Conservation (phyloP, 2,329 filamentous ascomycete genomes). For the Dendrostoma leiphaemia region DNA sequence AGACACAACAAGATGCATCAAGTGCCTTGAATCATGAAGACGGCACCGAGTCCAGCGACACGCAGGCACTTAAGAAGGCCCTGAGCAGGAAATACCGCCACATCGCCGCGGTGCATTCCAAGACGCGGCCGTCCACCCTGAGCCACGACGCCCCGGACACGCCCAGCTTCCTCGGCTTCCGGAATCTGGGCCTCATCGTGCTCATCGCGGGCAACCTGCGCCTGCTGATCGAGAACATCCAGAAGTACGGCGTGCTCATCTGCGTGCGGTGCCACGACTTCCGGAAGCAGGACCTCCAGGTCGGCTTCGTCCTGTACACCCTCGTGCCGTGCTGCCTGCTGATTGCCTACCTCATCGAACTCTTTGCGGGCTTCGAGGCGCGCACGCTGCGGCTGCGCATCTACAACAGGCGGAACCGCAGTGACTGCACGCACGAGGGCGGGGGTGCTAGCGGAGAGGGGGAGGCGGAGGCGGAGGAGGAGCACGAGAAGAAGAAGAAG, state of each 20-base stretch:
- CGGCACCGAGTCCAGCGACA: constrained; percentile 19
- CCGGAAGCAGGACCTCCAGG: constrained; percentile 70
- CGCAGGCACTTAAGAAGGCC: constrained; percentile 32
- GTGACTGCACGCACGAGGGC: not conserved
- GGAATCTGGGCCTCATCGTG: constrained; percentile 94
- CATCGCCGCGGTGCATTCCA: constrained; percentile 80
- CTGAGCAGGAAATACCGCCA: constrained; percentile 77
- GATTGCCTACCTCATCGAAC: constrained; percentile 85
- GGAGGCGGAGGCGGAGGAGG: not conserved
- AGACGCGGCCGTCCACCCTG: constrained; percentile 71
- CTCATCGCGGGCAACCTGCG: constrained; percentile 89
- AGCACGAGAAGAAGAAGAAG: constrained; percentile 45
- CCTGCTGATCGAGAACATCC: constrained; percentile 93
- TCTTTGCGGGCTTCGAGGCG: constrained; percentile 77
- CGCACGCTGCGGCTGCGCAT: constrained; percentile 49
- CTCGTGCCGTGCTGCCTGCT: constrained; percentile 89
- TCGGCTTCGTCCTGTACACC: constrained; percentile 77
- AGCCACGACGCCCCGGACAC: constrained; percentile 75
- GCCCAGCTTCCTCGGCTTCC: constrained; percentile 88
- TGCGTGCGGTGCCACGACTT: constrained; percentile 90
- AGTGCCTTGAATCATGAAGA: not conserved
- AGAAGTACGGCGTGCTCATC: constrained; percentile 97
- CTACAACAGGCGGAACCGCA: not conserved
- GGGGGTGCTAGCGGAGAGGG: not conserved
- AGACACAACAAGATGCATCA: not conserved